Conservation (phyloP, 208 protist species). For the Crithidia fasciculata region DNA sequence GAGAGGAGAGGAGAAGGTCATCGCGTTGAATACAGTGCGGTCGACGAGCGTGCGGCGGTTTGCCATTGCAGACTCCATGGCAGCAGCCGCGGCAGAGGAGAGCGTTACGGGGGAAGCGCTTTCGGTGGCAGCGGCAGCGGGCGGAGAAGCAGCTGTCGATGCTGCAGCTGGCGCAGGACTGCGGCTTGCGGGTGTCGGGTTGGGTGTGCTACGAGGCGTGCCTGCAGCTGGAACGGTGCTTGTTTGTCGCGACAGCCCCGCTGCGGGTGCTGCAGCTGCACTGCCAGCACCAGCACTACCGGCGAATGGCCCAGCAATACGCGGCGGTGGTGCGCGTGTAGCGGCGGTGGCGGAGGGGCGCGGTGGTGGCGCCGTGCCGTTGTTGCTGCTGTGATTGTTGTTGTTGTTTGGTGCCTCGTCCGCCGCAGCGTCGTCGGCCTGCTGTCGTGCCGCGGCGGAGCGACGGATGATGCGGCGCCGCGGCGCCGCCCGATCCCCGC, state of each 20-base stretch:
- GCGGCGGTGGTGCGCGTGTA: conserved; percentile 18
- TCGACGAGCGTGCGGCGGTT: conserved; percentile 37
- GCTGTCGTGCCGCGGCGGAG: conserved; percentile 9
- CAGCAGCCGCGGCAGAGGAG: conserved; percentile 12
- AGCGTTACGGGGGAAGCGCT: not conserved
- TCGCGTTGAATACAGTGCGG: conserved; percentile 59
- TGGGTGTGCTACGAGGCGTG: not conserved
- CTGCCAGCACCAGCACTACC: not conserved
- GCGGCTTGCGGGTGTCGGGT: not conserved
- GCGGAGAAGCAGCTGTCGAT: not conserved
- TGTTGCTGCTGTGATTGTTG: not conserved
- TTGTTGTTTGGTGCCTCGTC: not conserved
- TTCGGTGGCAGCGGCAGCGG: not conserved
- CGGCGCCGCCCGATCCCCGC: conserved; percentile 6
- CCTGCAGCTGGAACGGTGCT: not conserved
- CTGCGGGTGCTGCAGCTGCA: not conserved
- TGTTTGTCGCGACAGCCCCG: not conserved
- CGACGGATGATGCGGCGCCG: conserved; percentile 19
- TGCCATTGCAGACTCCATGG: conserved; percentile 17
- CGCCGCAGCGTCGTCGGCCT: not conserved
- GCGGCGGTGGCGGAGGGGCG: not conserved
- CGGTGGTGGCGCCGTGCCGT: not conserved
- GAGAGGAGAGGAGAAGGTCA: conserved; percentile 69
- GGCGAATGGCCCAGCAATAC: conserved; percentile 12
- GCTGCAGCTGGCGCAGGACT: conserved; percentile 5